phyloP scores from a whole-genome alignment of 352 stramenopile genomes.

The Globisporangium abappressorium region DNA sequence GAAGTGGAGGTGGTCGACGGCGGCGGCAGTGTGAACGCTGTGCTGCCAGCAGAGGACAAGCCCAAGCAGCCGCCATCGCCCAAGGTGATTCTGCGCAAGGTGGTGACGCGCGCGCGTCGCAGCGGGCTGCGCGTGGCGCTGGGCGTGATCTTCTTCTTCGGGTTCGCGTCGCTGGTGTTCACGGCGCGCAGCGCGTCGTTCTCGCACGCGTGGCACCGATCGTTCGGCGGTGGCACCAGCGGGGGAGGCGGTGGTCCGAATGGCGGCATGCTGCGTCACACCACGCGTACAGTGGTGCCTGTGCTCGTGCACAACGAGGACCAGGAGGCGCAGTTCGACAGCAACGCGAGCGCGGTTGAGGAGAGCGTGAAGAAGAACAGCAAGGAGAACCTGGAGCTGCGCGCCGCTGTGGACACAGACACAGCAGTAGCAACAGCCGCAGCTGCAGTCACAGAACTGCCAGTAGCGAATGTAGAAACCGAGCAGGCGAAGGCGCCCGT shows the following conservation, averaged over 20 bases:
- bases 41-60: not conserved
- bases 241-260: not conserved
- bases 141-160: slow-evolving; percentile 19
- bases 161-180: slow-evolving; percentile 16
- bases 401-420: not conserved
- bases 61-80: not conserved
- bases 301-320: slow-evolving; percentile 15
- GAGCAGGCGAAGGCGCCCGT: not conserved
- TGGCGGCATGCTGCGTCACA: slow-evolving; percentile 7
- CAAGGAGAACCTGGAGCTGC: slow-evolving; percentile 1
- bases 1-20: slow-evolving; percentile 1
- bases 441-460: not conserved
- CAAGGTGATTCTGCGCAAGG: slow-evolving; percentile 11
- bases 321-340: slow-evolving; percentile 11
- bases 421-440: not conserved
- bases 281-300: slow-evolving; percentile 17
- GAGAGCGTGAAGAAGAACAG: not conserved
- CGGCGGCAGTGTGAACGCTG: not conserved
- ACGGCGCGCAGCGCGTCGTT: slow-evolving; percentile 16
- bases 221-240: not conserved
- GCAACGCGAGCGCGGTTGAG: slow-evolving; percentile 10
- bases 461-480: not conserved
- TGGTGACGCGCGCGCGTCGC: slow-evolving; percentile 14
- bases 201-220: slow-evolving; percentile 10
- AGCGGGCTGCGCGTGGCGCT: slow-evolving; percentile 11